A percentile compares a stretch with the other conserved stretches of the same genome.
These are phyloP conservation scores for Beta macrorhiza DNA, from an alignment of 179 eudicot species.

Conservation along the genomic window DNA sequence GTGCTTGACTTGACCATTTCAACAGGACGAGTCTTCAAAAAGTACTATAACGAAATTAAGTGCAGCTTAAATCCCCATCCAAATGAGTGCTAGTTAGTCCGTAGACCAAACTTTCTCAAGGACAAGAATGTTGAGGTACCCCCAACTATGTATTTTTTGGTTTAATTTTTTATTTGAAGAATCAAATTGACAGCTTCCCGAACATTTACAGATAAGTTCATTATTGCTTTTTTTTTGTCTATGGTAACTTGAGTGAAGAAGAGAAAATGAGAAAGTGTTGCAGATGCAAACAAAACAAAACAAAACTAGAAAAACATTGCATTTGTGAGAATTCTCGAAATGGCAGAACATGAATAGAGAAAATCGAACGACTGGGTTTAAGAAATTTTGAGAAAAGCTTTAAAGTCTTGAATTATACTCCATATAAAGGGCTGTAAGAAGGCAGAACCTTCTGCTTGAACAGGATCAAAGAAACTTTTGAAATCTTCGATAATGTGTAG, in stretches of 20 bases:
- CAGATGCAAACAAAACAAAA: not conserved
- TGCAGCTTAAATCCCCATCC: not conserved
- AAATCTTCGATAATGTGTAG: not conserved
- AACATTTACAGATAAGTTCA: not conserved
- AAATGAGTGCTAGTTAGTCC: too few relatives aligned
- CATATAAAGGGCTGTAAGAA: not conserved
- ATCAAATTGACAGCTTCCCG: too few relatives aligned
- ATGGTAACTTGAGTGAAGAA: slow-evolving; percentile 3
- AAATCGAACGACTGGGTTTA: not conserved
- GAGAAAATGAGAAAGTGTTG: slow-evolving; percentile 16
- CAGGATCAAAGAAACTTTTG: not conserved
- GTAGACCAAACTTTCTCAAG: not conserved
- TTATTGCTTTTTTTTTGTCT: not conserved
- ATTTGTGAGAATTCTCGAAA: not conserved
- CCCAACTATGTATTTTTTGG: not conserved
- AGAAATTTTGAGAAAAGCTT: not conserved
- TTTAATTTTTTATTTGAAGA: too few relatives aligned
- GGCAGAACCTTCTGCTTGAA: too few relatives aligned
- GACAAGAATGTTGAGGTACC: not conserved
- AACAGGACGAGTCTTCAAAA: too few relatives aligned
- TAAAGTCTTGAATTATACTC: not conserved
- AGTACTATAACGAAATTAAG: not conserved
- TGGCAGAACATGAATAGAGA: not conserved
- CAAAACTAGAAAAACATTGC: not conserved
- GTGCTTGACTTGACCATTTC: not conserved